A percentile compares a stretch with the other conserved stretches of the same genome.
Conservation (phyloP, 108 stramenopile species). For the Cylindrotheca closterium region DNA sequence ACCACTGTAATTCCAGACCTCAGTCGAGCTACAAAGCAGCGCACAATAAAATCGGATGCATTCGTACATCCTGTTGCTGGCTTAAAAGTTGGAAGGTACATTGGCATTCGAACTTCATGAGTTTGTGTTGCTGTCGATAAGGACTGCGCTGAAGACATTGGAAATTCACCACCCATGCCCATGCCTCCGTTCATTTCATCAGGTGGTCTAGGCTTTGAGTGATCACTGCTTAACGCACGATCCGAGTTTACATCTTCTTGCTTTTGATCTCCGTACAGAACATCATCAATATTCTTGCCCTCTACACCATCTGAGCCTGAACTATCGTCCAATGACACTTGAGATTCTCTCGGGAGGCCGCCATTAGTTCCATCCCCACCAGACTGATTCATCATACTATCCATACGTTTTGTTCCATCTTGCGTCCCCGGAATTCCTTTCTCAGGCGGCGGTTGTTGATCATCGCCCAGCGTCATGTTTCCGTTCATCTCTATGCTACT, state of each 20-base stretch:
- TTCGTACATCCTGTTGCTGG: slow-evolving; percentile 91
- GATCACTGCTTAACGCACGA: slow-evolving; percentile 22
- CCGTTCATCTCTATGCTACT: neutral
- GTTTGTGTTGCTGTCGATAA: slow-evolving; percentile 84
- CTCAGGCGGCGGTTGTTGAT: neutral
- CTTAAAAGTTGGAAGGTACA: slow-evolving; percentile 85
- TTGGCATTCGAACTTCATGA: slow-evolving; percentile 86
- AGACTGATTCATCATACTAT: slow-evolving; percentile 3
- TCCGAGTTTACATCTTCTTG: slow-evolving; percentile 26
- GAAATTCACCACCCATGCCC: slow-evolving; percentile 19
- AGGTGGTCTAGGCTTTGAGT: slow-evolving; percentile 16
- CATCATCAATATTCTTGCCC: slow-evolving; percentile 22
- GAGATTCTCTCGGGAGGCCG: neutral
- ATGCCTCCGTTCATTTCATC: slow-evolving; percentile 19
- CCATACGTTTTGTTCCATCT: neutral
- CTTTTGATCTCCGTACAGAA: slow-evolving; percentile 18
- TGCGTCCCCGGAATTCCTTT: neutral
- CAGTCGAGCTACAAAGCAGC: slow-evolving; percentile 86
- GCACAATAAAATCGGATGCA: slow-evolving; percentile 91
- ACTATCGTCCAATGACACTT: slow-evolving; percentile 15
- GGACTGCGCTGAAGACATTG: slow-evolving; percentile 55
- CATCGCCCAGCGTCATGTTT: slow-evolving; percentile 15
- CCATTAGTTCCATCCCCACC: neutral
- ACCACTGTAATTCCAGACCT: slow-evolving; percentile 86
- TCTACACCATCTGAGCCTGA: slow-evolving; percentile 19